Percentiles rank a stretch among this genome's conserved stretches.
Evolutionary conservation across 2,329 filamentous ascomycete genomes (phyloP).

Genomic region (Didymella keratinophila): DNA sequence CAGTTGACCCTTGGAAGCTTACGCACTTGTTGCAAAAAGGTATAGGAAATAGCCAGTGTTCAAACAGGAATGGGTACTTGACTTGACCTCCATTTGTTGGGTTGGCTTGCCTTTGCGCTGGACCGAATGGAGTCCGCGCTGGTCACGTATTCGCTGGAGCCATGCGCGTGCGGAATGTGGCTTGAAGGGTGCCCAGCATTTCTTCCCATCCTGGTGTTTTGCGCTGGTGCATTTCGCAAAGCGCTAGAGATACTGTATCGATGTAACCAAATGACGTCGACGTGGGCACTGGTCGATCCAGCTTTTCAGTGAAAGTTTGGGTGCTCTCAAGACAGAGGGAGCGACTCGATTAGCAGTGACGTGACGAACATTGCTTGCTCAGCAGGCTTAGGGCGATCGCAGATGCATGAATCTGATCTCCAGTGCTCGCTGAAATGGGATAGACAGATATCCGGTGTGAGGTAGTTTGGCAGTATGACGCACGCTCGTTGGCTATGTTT

Average conservation of each 20-base stretch:
- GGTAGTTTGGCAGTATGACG: conserved; percentile 1
- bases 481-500: conserved; percentile 33
- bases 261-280: conserved; percentile 9
- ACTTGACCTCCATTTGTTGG: neutral
- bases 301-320: neutral
- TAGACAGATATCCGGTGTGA: conserved; percentile 2
- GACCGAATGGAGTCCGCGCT: neutral
- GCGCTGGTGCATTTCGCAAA: neutral
- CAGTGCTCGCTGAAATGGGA: neutral
- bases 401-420: neutral
- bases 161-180: neutral
- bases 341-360: neutral
- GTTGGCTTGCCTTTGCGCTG: neutral
- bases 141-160: neutral
- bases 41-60: neutral
- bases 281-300: conserved; percentile 1
- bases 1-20: neutral
- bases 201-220: neutral
- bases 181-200: neutral
- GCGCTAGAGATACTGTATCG: conserved; percentile 4
- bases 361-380: neutral
- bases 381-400: neutral
- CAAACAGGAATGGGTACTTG: too few species aligned
- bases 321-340: neutral
- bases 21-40: neutral